Evolutionary conservation across 371 early-diverging fungal genomes (phyloP), one percentile per base, ranked within the genome.

Genomic region (Apophysomyces ossiformis): DNA sequence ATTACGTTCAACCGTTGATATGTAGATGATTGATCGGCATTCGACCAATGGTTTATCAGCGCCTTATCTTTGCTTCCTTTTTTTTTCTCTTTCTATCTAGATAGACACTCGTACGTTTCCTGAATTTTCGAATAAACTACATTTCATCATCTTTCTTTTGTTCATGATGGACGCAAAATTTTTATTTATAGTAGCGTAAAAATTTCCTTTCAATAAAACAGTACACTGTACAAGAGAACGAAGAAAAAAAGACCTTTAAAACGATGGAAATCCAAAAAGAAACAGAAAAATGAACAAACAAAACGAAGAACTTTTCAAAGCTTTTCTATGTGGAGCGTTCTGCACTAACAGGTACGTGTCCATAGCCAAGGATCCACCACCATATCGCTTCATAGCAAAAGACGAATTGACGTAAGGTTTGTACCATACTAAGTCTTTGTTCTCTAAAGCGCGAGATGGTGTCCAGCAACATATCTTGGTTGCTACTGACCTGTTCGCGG

Each of bases 311-410:
- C 47, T 47, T 18, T 50, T 50, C 21, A 8, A 18, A 18, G 9
- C 9, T 50, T 21, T 50, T 50, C 54, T 50, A 50, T 50, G 54
- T n/a, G 16, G n/a, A 21, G 5, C 37, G n/a, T 62, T 16, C 16
- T 16, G 63, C 50, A 5, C 54, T 38, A 32, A 39, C 16, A 12
- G 63, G 63, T 12, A 54, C 54, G 37, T 54, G 56, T 3, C 69
- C 72, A 59, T 75, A 72, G 26, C 78, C 79, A 12, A 83, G 58
- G 13, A 84, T 56, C 69, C 83, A 76, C 87, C 88, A 87, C 64
- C 85, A 68, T 37, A 95, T 83, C 3, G 95, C 94, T 73, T 95
- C 95, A 74, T 96, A 95, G 69, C 95, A 95, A 72, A 96, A 95
- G 38, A 90, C 90, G 75, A 90, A 95, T 78, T 97, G 97, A 60